A percentile compares a stretch with the other conserved stretches of the same genome.
These are phyloP conservation scores for Cynanchum wilfordii DNA, from an alignment of 257 asterid species.

Conservation along the genomic window DNA sequence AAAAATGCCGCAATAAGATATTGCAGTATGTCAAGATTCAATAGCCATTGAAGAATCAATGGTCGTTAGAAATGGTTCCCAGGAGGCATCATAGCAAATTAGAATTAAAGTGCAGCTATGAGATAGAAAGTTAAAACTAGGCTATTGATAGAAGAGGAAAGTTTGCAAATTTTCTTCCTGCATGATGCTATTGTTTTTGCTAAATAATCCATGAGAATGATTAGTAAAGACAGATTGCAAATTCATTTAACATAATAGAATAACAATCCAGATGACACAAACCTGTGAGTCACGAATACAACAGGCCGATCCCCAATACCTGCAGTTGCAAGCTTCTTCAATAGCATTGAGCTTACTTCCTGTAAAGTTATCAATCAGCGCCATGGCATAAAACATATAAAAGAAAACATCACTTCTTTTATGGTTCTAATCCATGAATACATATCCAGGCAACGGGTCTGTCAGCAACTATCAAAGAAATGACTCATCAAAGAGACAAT, in stretches of 20 bases:
- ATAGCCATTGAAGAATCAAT: not conserved
- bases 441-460: not conserved
- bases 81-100: not conserved
- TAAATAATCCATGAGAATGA: not conserved
- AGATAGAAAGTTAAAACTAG: not conserved
- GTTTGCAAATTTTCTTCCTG: not conserved
- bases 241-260: not conserved
- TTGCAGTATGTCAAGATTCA: not conserved
- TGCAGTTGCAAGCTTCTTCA: conserved; percentile 81
- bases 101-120: not conserved
- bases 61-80: not conserved
- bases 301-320: conserved; percentile 98
- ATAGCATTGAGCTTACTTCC: conserved; percentile 97
- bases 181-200: not conserved
- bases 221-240: not conserved
- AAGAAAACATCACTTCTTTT: not conserved
- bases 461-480: not conserved
- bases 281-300: conserved; percentile 92
- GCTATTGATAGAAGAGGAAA: not conserved
- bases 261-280: conserved; percentile 21
- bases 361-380: conserved; percentile 21
- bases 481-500: not conserved
- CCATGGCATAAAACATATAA: not conserved
- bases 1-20: not conserved
- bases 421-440: not conserved